phyloP scores from a whole-genome alignment of 768 basidiomycete species.

The Leccinum uliginosum region DNA sequence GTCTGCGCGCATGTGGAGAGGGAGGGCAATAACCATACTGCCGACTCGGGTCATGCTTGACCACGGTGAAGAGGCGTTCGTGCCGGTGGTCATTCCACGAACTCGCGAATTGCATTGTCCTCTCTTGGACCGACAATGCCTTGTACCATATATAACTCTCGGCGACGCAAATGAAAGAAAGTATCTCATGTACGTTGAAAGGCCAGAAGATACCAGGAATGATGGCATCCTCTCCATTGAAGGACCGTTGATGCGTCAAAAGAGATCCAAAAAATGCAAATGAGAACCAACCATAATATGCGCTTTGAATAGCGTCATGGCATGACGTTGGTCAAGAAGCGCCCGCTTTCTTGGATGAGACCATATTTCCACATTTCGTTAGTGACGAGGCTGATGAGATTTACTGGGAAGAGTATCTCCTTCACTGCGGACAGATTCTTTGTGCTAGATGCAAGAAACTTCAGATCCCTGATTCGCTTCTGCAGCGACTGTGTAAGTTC shows the following conservation, averaged over 20 bases:
- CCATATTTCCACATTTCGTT: conserved; percentile 99
- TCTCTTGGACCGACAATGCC: conserved; percentile 97
- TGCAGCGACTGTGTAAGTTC: conserved; percentile 94
- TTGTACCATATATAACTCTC: conserved; percentile 97
- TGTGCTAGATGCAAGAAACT: conserved; percentile 86
- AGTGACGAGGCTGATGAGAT: conserved; percentile 92
- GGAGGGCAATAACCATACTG: too few species aligned
- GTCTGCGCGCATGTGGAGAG: too few species aligned
- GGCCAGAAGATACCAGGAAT: conserved; percentile 98
- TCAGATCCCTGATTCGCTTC: conserved; percentile 86
- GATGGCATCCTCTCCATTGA: conserved; percentile 90
- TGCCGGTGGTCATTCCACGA: conserved; percentile 97
- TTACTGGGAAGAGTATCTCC: conserved; percentile 98
- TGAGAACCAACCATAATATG: conserved; percentile 86
- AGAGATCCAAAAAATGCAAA: not conserved
- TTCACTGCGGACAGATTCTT: conserved; percentile 92
- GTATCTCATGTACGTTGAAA: conserved; percentile 99
- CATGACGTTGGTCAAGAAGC: conserved; percentile 98
- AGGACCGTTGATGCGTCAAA: conserved; percentile 52
- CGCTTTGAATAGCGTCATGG: conserved; percentile 90
- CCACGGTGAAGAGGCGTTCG: conserved; percentile 95
- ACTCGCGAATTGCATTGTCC: conserved; percentile 85
- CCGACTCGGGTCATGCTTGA: conserved; percentile 97
- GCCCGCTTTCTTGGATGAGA: conserved; percentile 92
- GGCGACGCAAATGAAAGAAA: conserved; percentile 98